Evolutionary conservation across 768 basidiomycete species (phyloP).

Genomic region (Serendipita sp.): DNA sequence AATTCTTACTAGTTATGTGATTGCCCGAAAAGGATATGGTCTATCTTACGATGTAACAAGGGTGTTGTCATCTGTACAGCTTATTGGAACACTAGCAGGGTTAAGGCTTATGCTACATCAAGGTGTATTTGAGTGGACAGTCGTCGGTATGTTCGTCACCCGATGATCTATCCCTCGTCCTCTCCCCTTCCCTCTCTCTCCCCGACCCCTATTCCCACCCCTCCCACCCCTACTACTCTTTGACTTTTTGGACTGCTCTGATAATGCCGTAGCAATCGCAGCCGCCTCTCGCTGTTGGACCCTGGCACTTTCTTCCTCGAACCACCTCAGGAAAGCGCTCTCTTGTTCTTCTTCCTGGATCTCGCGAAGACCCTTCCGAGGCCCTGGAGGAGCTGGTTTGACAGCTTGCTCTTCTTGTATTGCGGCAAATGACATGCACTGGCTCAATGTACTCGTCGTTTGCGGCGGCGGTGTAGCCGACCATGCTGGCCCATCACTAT

Average conservation of each 20-base stretch:
- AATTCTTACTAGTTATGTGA: no score
- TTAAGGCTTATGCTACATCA: neutral
- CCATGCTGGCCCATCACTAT: slow-evolving; percentile 46
- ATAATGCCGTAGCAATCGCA: neutral
- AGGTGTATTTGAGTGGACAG: no score
- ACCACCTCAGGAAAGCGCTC: slow-evolving; percentile 77
- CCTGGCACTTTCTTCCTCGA: slow-evolving; percentile 47
- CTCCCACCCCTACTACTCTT: neutral
- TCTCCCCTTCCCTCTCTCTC: neutral
- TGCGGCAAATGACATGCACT: slow-evolving; percentile 50
- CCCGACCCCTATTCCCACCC: neutral
- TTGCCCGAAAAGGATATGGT: no score
- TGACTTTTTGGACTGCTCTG: neutral
- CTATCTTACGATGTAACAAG: no score
- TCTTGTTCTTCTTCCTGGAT: slow-evolving; percentile 83
- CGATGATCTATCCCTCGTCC: neutral
- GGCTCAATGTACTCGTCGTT: slow-evolving; percentile 18
- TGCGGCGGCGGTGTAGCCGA: slow-evolving; percentile 30
- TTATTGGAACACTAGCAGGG: neutral
- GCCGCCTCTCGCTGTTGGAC: slow-evolving; percentile 6
- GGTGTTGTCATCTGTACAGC: no score
- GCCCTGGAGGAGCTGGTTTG: slow-evolving; percentile 22
- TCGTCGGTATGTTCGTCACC: no score
- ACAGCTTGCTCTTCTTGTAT: slow-evolving; percentile 60
- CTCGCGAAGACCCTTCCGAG: slow-evolving; percentile 52